Evolutionary conservation across 306 rosid genomes (phyloP).

Genomic region (Quercus cerris): DNA sequence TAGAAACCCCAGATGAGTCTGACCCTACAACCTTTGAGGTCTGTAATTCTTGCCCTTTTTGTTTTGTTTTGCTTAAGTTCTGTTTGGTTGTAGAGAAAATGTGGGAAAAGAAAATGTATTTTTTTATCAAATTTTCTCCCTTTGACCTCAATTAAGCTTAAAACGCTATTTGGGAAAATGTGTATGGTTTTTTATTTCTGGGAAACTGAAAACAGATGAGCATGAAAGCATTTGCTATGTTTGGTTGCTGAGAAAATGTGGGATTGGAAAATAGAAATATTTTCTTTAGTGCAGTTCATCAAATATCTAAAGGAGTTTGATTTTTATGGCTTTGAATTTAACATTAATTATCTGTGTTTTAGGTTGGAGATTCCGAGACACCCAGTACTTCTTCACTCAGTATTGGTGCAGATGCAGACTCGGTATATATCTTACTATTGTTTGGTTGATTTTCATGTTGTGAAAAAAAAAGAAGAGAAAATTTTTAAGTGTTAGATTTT

Average conservation of each 20-base stretch:
- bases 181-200: background rate
- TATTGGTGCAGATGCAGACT: slow-evolving; percentile 63
- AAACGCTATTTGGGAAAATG: background rate
- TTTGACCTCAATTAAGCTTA: background rate
- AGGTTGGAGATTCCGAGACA: slow-evolving; percentile 55
- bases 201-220: background rate
- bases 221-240: background rate
- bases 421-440: slow-evolving; percentile 32
- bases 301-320: background rate
- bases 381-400: slow-evolving; percentile 62
- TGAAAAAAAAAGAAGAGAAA: too few relatives aligned
- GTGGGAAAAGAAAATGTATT: background rate
- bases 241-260: background rate
- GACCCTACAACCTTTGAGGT: slow-evolving; percentile 42
- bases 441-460: background rate
- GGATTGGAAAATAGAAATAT: background rate
- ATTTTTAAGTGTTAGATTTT: background rate
- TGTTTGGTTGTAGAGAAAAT: slow-evolving; percentile 5
- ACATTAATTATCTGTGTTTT: slow-evolving; percentile 23
- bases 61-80: background rate
- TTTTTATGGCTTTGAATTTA: background rate
- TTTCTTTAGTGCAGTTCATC: slow-evolving; percentile 4
- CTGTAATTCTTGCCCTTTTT: slow-evolving; percentile 12
- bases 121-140: background rate
- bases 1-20: slow-evolving; percentile 37